These are phyloP conservation scores for Sclerotinia borealis DNA, from an alignment of 2,329 filamentous ascomycete species.

Conservation along the genomic window DNA sequence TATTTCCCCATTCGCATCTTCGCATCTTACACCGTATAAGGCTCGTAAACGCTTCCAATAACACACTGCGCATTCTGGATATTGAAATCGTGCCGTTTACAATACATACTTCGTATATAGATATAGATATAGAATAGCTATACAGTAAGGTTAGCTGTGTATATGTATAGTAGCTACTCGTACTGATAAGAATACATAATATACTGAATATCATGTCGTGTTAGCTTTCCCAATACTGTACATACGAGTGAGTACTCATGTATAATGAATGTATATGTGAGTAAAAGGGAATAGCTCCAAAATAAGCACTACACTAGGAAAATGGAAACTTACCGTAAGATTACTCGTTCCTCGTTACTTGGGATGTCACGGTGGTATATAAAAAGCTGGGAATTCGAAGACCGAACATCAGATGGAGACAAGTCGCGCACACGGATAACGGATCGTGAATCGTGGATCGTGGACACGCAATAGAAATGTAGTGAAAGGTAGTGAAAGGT, in stretches of 20 bases:
- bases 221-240: too few relatives aligned
- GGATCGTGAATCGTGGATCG: neutral
- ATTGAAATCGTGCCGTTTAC: neutral
- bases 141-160: too few relatives aligned
- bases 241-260: too few relatives aligned
- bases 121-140: neutral
- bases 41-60: constrained; percentile 4
- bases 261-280: too few relatives aligned
- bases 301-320: too few relatives aligned
- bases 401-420: constrained; percentile 1
- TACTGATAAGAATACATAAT: neutral
- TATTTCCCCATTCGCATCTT: too few relatives aligned
- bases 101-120: neutral
- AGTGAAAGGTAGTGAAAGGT: neutral
- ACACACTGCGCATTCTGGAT: neutral
- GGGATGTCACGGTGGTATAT: neutral
- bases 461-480: neutral
- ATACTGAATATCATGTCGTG: too few relatives aligned
- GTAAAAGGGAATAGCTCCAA: too few relatives aligned
- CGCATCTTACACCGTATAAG: neutral
- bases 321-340: too few relatives aligned
- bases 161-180: too few relatives aligned
- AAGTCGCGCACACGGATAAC: neutral
- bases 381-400: neutral
- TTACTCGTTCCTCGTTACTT: neutral